Evolutionary conservation across 345 rosid genomes (phyloP).

Genomic region (Eucalyptus grandis): DNA sequence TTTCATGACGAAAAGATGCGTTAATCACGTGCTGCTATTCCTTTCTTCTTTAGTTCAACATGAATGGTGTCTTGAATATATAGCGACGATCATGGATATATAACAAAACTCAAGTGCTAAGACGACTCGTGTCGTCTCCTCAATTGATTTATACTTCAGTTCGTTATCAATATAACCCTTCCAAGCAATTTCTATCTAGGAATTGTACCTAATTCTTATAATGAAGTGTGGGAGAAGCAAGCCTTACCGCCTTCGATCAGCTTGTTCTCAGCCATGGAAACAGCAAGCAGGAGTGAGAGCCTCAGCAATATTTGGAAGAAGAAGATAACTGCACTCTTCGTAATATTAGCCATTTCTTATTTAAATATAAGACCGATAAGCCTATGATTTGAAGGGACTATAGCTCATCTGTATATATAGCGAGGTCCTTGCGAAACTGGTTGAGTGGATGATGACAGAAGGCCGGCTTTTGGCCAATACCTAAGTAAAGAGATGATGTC

Average conservation of each 20-base stretch:
- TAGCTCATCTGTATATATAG: not conserved
- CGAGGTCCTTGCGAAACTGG: not conserved
- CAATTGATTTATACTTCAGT: not conserved
- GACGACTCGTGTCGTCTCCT: not conserved
- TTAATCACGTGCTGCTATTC: not conserved
- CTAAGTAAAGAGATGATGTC: not conserved
- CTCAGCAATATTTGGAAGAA: not conserved
- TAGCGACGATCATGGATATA: not conserved
- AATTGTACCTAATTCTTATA: not conserved
- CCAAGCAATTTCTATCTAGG: not conserved
- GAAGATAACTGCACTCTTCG: not conserved
- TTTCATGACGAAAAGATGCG: not conserved
- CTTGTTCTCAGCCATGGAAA: not conserved
- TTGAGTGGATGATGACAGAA: not conserved
- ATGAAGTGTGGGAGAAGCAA: not conserved
- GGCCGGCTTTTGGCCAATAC: not conserved
- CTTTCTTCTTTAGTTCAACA: not conserved
- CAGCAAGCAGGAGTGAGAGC: conserved; percentile 1
- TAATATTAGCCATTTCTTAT: not conserved
- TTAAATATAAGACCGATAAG: not conserved
- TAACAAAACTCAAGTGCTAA: rapidly evolving
- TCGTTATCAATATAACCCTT: rapidly evolving
- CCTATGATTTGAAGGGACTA: not conserved
- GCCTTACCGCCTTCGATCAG: not conserved
- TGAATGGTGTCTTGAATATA: not conserved